These are phyloP conservation scores for Diaporthe ampelina DNA, from an alignment of 2,329 filamentous ascomycete genomes.

Conservation along the genomic window DNA sequence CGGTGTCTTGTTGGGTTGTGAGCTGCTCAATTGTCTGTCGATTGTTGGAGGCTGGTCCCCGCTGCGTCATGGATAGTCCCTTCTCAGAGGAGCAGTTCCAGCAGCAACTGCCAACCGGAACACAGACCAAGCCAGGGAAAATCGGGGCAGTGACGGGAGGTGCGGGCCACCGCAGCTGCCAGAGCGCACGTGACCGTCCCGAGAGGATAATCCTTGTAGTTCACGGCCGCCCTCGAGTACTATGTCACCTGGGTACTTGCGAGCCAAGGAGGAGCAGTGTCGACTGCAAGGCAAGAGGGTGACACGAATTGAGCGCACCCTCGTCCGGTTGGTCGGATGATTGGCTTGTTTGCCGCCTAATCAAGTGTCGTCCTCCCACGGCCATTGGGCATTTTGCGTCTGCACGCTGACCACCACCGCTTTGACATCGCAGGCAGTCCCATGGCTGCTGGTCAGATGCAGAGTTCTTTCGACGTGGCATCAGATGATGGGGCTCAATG, in stretches of 20 bases:
- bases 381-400: constrained; percentile 17
- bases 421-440: constrained; percentile 23
- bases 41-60: constrained; percentile 29
- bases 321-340: constrained; percentile 26
- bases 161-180: constrained; percentile 37
- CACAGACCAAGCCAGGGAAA: constrained; percentile 38
- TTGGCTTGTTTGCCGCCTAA: constrained; percentile 26
- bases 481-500: constrained; percentile 21
- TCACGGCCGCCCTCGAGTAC: constrained; percentile 11
- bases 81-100: constrained; percentile 29
- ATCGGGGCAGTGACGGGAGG: constrained; percentile 38
- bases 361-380: constrained; percentile 1
- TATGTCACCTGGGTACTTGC: constrained; percentile 1
- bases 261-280: background rate
- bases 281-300: constrained; percentile 12
- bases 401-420: constrained; percentile 36
- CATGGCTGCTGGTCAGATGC: constrained; percentile 31
- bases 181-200: constrained; percentile 38
- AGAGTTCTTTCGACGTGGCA: constrained; percentile 28
- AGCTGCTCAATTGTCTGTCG: background rate
- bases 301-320: constrained; percentile 11
- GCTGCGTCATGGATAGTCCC: constrained; percentile 39
- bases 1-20: constrained; percentile 4
- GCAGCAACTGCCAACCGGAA: constrained; percentile 40
- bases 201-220: constrained; percentile 38